Evolutionary conservation across 345 rosid genomes (phyloP), one percentile per base, ranked within the genome.

Genomic region (Gossypium arboreum): DNA sequence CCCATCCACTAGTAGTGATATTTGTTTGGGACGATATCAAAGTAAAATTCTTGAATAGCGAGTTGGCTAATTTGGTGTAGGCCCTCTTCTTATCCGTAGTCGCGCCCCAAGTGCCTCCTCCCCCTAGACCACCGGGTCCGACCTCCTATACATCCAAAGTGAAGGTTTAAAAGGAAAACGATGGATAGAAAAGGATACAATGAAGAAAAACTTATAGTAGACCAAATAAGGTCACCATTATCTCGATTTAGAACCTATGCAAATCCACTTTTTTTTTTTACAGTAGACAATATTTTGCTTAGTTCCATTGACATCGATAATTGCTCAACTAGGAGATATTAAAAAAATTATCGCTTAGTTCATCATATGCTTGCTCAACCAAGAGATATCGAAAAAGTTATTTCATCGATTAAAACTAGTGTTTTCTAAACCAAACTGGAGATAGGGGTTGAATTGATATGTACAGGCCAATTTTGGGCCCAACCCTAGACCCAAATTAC

Each of bases 171-270:
- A 25, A 48, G 43, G 72, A 48, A 48, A 48, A 48, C 8, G 11
- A n/a, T 41, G 0, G 45, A 43, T 43, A 18, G 2, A 3, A 15
- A n/a, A 64, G 24, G n/a, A n/a, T 59, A 62, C 29, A 12, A 12
- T 43, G 17, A 65, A 65, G 70, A 2, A 27, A 43, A 29, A 65
- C 83, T 76, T 73, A 84, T 86, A 22, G 73, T 84, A 18, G 72
- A 78, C 89, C 91, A 84, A 4, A 85, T 41, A 12, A 82, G 80
- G 27, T 8, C 61, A 5, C 89, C 84, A 13, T 62, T 77, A 22
- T 84, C 78, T 1, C 86, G 79, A 54, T 84, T 84, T 8, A 88
- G 69, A 61, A 85, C 85, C 89, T 83, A 84, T n/a, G 85, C 85
- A n/a, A 82, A 85, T 4, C 86, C 88, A 24, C 86, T 87, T 75